Evolutionary conservation across 345 rosid species (phyloP), one percentile per base, ranked within the genome.

Genomic region (Acer negundo): DNA sequence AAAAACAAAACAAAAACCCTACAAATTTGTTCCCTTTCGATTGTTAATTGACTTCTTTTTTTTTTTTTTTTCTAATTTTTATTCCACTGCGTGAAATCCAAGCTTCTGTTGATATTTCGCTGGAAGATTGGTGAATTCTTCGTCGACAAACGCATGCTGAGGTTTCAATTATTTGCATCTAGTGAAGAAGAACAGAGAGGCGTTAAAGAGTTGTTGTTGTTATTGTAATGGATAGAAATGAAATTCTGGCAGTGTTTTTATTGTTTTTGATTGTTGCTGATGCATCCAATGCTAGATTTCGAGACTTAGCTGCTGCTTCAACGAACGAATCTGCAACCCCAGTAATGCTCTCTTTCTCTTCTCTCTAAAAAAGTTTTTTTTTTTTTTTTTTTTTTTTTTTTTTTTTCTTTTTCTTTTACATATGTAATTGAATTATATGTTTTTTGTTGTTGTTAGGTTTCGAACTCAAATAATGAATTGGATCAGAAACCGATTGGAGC

Each of bases 231-330:
- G 89, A 46, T 38, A 80, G 69, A 82, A 83, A 61, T 77, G 77
- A 78, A 80, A 75, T 78, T 15, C 47, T 73, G 10, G 81, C 82
- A 56, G 76, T 86, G 70, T 1, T 90, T 71, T 79, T 86, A 4
- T 79, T 89, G 85, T 31, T 90, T 78, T 67, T 88, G 44, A 51
- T 86, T 51, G 68, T 82, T 31, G 65, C 79, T 67, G 84, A 81
- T 84, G 87, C 72, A 84, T 87, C 93, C 76, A 35, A 74, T 56
- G 91, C 83, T 73, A 70, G 24, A 61, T 46, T 78, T 84, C 86
- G 86, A 22, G 68, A 67, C 56, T 77, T 85, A 70, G 84, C 46
- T 23, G 87, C 82, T 40, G 49, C 88, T 77, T 80, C 69, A 0
- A 38, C 68, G 13, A 76, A 72, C 56, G 63, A 56, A 35, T 24